Conservation (phyloP, 306 rosid genomes). For the Cicer arietinum region DNA sequence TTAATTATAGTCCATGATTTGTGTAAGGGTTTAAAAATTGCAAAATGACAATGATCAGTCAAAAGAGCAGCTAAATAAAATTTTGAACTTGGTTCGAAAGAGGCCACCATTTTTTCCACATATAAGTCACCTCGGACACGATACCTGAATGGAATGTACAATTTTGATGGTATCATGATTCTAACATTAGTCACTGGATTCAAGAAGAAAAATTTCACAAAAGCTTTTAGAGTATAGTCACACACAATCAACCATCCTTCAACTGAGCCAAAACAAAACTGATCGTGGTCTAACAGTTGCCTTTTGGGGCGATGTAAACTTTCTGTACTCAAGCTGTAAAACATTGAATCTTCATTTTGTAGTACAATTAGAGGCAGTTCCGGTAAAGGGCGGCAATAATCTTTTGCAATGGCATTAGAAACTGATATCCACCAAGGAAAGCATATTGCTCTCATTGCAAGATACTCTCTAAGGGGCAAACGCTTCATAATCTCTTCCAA, state of each 20-base stretch:
- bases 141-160: neutral
- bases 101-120: conserved; percentile 4
- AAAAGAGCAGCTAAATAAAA: neutral
- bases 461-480: neutral
- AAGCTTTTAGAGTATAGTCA: neutral
- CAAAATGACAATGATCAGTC: neutral
- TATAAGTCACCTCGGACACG: too few species aligned
- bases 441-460: neutral
- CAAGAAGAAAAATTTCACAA: neutral
- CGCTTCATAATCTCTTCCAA: neutral
- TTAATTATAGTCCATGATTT: neutral
- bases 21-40: neutral
- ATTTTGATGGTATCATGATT: neutral
- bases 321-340: neutral
- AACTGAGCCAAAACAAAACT: neutral
- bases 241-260: neutral
- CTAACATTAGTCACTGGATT: conserved; percentile 5
- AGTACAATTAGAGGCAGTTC: neutral
- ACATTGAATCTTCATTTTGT: too few species aligned
- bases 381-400: neutral
- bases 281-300: neutral
- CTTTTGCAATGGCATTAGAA: neutral
- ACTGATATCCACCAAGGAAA: neutral
- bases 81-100: neutral
- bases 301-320: neutral